Conservation (phyloP, 1,284 basidiomycete genomes). For the Entoloma clypeatum region DNA sequence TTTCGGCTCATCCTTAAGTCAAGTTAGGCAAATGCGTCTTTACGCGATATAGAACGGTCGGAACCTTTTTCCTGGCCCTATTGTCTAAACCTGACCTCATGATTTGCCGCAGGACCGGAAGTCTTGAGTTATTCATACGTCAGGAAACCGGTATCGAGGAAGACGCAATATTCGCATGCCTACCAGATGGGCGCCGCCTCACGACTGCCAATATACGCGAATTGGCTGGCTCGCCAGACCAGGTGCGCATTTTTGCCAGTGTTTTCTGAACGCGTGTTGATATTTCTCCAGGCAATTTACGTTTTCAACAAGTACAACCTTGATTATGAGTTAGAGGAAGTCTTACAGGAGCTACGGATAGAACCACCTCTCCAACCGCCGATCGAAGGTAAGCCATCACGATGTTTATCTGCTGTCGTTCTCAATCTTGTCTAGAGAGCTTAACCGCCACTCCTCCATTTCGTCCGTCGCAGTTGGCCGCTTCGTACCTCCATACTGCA, state of each 20-base stretch:
- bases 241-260: constrained; percentile 41
- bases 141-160: constrained; percentile 64
- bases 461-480: constrained; percentile 59
- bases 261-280: constrained; percentile 9
- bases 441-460: constrained; percentile 68
- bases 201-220: constrained; percentile 68
- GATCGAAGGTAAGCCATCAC: constrained; percentile 51
- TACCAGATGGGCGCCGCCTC: constrained; percentile 69
- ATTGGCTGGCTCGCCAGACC: constrained; percentile 65
- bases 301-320: constrained; percentile 78
- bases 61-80: constrained; percentile 8
- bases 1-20: background rate
- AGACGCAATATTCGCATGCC: constrained; percentile 67
- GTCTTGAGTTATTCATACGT: constrained; percentile 61
- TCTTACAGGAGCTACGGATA: constrained; percentile 55
- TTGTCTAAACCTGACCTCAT: background rate
- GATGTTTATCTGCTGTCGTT: background rate
- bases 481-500: constrained; percentile 59
- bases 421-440: constrained; percentile 40
- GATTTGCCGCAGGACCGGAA: constrained; percentile 43
- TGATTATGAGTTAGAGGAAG: constrained; percentile 60
- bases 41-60: constrained; percentile 73
- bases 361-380: constrained; percentile 59
- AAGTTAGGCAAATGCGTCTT: constrained; percentile 59
- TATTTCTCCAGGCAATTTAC: constrained; percentile 45